A percentile compares a stretch with the other conserved stretches of the same genome.
phyloP scores from a whole-genome alignment of 805 yeast species.

The Barnettozyma botsteinii region DNA sequence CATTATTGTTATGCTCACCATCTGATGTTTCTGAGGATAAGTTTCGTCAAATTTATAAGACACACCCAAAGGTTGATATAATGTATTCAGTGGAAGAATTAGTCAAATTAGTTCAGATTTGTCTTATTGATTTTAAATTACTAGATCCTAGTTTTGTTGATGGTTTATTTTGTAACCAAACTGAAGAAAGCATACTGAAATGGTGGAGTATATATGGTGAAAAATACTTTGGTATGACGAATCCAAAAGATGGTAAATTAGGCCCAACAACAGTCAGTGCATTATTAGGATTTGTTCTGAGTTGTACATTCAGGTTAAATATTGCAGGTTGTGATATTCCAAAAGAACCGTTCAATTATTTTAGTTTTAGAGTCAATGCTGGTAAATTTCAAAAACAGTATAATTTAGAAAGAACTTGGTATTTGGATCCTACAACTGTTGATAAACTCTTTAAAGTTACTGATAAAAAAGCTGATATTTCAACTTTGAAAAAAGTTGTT shows the following conservation, averaged over 20 bases:
- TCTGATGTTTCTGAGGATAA: conserved; percentile 77
- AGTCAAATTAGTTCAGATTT: conserved; percentile 66
- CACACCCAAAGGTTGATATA: conserved; percentile 34
- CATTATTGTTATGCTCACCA: conserved; percentile 63
- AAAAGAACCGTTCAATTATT: conserved; percentile 83
- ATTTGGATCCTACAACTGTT: conserved; percentile 53
- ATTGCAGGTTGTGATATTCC: conserved; percentile 54
- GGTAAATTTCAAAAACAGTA: conserved; percentile 74
- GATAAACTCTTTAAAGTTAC: conserved; percentile 43
- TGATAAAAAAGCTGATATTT: conserved; percentile 39
- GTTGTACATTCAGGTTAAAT: conserved; percentile 60
- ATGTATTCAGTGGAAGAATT: conserved; percentile 42
- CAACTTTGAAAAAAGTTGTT: conserved; percentile 58
- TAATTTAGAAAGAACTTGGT: conserved; percentile 44
- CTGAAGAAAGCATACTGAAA: conserved; percentile 59
- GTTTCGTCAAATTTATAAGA: conserved; percentile 67
- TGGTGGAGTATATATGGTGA: conserved; percentile 85
- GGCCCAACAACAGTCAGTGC: conserved; percentile 73
- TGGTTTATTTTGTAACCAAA: conserved; percentile 76
- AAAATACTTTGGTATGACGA: conserved; percentile 29
- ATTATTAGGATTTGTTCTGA: conserved; percentile 67
- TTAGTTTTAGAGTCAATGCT: conserved; percentile 59
- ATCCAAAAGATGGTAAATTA: conserved; percentile 46
- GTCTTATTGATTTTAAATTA: conserved; percentile 71
- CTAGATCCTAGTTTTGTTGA: conserved; percentile 68